A percentile compares a stretch with the other conserved stretches of the same genome.
phyloP scores from a whole-genome alignment of 306 rosid genomes.

The Cajanus cajan region DNA sequence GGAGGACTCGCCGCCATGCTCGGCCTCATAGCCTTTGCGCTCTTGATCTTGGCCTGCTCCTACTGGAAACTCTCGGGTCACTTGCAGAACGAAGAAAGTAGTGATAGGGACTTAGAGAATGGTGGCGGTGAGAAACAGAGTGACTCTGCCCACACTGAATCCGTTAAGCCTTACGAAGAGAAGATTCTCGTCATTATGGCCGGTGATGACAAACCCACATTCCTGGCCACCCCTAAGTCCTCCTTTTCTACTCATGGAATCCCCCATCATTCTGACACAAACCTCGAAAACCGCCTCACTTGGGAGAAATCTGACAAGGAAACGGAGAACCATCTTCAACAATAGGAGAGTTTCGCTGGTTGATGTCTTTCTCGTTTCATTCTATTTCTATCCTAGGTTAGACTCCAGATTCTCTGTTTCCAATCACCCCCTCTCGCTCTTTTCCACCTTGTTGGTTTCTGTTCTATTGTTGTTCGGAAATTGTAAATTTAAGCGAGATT shows the following conservation, averaged over 20 bases:
- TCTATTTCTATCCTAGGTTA: not conserved
- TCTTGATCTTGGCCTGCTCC: slow-evolving; percentile 78
- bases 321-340: not conserved
- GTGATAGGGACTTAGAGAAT: slow-evolving; percentile 41
- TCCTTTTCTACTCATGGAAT: not conserved
- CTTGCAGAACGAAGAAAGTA: slow-evolving; percentile 32
- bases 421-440: not conserved
- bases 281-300: not conserved
- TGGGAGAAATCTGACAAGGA: slow-evolving; percentile 39
- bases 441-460: slow-evolving; percentile 13
- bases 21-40: slow-evolving; percentile 73
- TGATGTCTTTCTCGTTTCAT: not conserved
- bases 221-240: slow-evolving; percentile 69
- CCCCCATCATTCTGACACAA: not conserved
- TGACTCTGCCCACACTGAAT: slow-evolving; percentile 23
- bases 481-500: slow-evolving; percentile 49
- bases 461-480: slow-evolving; percentile 41
- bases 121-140: slow-evolving; percentile 34
- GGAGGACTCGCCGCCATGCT: slow-evolving; percentile 92
- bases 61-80: slow-evolving; percentile 52
- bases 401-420: not conserved
- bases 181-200: slow-evolving; percentile 90
- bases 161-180: slow-evolving; percentile 53
- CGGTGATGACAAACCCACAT: slow-evolving; percentile 70
- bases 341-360: too few species aligned